phyloP scores from a whole-genome alignment of 2,329 filamentous ascomycete species.

The Cladosporium oxysporum region DNA sequence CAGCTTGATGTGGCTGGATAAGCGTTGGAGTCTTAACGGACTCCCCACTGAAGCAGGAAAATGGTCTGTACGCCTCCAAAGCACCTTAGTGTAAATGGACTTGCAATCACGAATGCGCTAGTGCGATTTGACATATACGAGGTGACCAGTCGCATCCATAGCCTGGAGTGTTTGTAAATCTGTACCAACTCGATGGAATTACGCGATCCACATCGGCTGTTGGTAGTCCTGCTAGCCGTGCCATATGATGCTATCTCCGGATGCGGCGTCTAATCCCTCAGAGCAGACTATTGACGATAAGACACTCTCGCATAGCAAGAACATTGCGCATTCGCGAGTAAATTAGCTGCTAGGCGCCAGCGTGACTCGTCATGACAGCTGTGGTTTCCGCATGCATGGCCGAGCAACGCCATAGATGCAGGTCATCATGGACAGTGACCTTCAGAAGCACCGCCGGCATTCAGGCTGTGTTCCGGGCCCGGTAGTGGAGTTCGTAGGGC shows the following conservation, averaged over 20 bases:
- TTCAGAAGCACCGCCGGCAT: not conserved
- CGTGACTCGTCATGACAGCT: conserved; percentile 10
- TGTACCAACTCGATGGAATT: not conserved
- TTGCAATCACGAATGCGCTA: not conserved
- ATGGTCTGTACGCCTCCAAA: not conserved
- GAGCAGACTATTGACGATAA: not conserved
- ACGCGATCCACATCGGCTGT: not conserved
- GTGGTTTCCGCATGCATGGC: not conserved
- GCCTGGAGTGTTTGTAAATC: not conserved
- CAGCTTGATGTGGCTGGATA: not conserved
- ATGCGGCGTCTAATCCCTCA: not conserved
- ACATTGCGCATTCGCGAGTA: not conserved
- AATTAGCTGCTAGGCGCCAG: not conserved
- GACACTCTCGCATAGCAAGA: not conserved
- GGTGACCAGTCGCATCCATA: not conserved
- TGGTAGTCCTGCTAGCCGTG: not conserved
- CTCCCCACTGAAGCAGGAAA: not conserved
- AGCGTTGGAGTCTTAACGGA: not conserved
- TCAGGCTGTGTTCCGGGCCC: not conserved
- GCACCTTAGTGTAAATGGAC: not conserved
- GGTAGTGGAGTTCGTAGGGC: conserved; percentile 4
- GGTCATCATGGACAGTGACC: conserved; percentile 5
- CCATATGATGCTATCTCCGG: not conserved
- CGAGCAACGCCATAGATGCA: not conserved
- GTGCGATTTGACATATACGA: not conserved